phyloP scores from a whole-genome alignment of 2,329 filamentous ascomycete genomes.

The Arachnopeziza araneosa region DNA sequence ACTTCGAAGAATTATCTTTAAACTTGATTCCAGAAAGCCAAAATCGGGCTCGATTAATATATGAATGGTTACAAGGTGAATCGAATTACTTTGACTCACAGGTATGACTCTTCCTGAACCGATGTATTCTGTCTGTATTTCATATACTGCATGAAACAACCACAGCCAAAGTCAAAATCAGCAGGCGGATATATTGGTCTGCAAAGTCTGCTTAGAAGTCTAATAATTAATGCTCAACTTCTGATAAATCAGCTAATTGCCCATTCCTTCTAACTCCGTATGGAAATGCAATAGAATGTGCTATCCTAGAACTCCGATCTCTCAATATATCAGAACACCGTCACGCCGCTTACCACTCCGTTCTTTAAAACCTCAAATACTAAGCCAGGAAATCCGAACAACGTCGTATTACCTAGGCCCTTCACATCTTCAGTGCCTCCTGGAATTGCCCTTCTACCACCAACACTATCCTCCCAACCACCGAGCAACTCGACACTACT shows the following conservation, averaged over 20 bases:
- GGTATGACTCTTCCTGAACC: too few relatives aligned
- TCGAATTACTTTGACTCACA: too few relatives aligned
- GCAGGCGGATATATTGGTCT: too few relatives aligned
- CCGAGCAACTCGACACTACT: slow-evolving; percentile 79
- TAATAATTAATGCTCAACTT: background rate
- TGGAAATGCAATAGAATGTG: background rate
- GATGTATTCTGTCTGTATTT: too few relatives aligned
- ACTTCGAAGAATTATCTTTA: too few relatives aligned
- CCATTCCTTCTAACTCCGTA: background rate
- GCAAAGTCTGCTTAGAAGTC: too few relatives aligned
- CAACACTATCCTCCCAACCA: slow-evolving; percentile 72
- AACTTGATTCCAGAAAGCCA: too few relatives aligned
- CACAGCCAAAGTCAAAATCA: too few relatives aligned
- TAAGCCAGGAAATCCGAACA: slow-evolving; percentile 90
- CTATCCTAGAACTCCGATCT: background rate
- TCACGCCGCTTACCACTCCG: slow-evolving; percentile 81
- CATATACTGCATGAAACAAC: too few relatives aligned
- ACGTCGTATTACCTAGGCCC: slow-evolving; percentile 66
- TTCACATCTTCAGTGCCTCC: slow-evolving; percentile 45
- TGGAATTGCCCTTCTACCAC: slow-evolving; percentile 35
- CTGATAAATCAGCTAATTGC: background rate
- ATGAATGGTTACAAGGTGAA: too few relatives aligned
- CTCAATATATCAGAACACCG: slow-evolving; percentile 59
- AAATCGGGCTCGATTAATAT: too few relatives aligned
- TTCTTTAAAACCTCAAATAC: slow-evolving; percentile 96